A percentile compares a stretch with the other conserved stretches of the same genome.
phyloP scores from a whole-genome alignment of 2,329 filamentous ascomycete species.

The Fusarium aywerte region DNA sequence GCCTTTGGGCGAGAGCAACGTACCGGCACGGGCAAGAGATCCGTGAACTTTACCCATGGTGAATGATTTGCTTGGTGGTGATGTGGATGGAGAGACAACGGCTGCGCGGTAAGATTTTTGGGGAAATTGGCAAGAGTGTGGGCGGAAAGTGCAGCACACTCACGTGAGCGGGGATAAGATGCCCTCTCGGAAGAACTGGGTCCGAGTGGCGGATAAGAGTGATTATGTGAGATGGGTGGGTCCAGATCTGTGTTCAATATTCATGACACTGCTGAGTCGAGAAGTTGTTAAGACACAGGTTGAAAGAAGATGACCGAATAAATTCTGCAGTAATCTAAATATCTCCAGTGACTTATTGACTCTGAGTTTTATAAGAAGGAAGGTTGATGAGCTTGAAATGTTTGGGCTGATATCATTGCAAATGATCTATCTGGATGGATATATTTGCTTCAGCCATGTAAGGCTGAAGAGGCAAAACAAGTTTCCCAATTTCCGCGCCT shows the following conservation, averaged over 20 bases:
- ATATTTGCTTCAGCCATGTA: background rate
- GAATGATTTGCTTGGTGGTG: constrained; percentile 55
- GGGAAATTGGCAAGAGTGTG: constrained; percentile 55
- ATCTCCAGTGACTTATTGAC: accelerated
- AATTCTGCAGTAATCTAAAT: background rate
- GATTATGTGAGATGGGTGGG: constrained; percentile 20
- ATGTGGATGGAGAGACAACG: constrained; percentile 50
- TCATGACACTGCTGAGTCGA: background rate
- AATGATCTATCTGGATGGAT: too few species aligned
- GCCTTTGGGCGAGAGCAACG: constrained; percentile 36
- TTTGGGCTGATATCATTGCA: background rate
- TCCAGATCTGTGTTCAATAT: background rate
- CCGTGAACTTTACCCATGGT: constrained; percentile 95
- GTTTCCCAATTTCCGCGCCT: too few species aligned
- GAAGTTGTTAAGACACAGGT: background rate
- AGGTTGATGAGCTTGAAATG: accelerated
- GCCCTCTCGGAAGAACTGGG: constrained; percentile 52
- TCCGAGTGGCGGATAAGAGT: constrained; percentile 11
- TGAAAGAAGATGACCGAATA: background rate
- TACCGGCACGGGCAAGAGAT: constrained; percentile 86
- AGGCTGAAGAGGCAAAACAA: background rate
- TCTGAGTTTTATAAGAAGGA: accelerated
- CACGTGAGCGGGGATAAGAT: constrained; percentile 52
- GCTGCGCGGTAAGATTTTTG: constrained; percentile 49
- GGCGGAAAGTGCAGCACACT: constrained; percentile 46